Evolutionary conservation across 805 yeast species (phyloP).

Genomic region (Zygosaccharomyces rouxii): DNA sequence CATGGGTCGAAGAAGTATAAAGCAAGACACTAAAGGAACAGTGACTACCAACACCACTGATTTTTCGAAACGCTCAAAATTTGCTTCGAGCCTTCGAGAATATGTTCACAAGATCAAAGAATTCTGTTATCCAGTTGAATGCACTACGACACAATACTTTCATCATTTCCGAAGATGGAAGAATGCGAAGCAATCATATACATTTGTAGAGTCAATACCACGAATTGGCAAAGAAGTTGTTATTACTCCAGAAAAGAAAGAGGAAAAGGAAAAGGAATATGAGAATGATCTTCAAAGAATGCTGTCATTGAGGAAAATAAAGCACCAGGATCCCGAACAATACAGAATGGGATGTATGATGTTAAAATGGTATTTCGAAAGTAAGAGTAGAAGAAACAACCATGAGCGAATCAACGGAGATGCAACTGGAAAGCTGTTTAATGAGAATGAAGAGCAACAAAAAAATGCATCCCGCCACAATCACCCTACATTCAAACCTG

Average conservation of each 20-base stretch:
- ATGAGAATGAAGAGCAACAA: background rate
- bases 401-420: background rate
- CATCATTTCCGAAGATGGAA: background rate
- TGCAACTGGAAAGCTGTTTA: background rate
- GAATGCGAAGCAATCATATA: background rate
- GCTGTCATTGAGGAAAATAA: background rate
- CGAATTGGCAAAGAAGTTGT: background rate
- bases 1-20: background rate
- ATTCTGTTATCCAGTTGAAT: background rate
- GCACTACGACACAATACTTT: background rate
- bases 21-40: background rate
- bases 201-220: background rate
- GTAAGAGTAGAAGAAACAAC: background rate
- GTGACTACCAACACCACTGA: background rate
- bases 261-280: slow-evolving; percentile 4
- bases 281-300: slow-evolving; percentile 3
- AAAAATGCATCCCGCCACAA: background rate
- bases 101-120: background rate
- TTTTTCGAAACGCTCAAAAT: background rate
- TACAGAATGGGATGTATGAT: slow-evolving; percentile 7
- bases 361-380: slow-evolving; percentile 7
- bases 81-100: background rate
- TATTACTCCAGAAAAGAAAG: background rate
- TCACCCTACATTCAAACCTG: background rate
- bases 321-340: background rate